Evolutionary conservation across 176 grass and related monocot genomes (phyloP).

Genomic region (Eleusine indica): DNA sequence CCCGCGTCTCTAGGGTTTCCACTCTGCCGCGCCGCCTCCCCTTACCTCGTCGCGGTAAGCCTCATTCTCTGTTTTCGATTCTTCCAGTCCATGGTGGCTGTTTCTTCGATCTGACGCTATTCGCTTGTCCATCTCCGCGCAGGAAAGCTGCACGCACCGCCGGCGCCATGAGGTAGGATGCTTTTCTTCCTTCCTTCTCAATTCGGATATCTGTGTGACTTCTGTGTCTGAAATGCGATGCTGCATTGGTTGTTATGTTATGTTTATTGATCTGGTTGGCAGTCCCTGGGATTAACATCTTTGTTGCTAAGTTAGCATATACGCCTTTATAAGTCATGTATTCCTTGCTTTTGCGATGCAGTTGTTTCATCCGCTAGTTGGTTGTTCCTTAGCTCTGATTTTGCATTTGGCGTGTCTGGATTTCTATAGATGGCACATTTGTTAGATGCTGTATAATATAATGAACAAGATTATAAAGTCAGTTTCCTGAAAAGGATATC

Average conservation of each 20-base stretch:
- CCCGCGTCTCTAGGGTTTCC: conserved; percentile 15
- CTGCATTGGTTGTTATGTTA: neutral
- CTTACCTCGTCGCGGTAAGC: conserved; percentile 30
- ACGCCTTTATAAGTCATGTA: neutral
- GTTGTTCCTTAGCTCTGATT: too few species aligned
- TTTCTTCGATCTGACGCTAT: neutral
- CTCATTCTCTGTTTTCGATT: neutral
- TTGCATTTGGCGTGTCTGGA: too few species aligned
- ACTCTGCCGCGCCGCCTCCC: conserved; percentile 19
- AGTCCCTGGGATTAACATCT: neutral
- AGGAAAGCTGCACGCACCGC: conserved; percentile 7
- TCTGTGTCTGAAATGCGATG: neutral
- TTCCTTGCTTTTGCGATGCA: neutral
- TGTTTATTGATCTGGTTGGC: neutral
- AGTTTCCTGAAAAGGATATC: too few species aligned
- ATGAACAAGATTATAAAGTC: neutral
- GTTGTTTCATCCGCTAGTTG: too few species aligned
- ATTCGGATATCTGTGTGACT: neutral
- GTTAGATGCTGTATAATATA: neutral
- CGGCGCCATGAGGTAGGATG: conserved; percentile 46
- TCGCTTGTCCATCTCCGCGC: neutral
- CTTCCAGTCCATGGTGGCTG: neutral
- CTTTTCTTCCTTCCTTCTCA: neutral
- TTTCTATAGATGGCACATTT: neutral
- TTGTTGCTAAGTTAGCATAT: neutral